phyloP scores from a whole-genome alignment of 176 grass and related monocot genomes.

The Thalia dealbata region DNA sequence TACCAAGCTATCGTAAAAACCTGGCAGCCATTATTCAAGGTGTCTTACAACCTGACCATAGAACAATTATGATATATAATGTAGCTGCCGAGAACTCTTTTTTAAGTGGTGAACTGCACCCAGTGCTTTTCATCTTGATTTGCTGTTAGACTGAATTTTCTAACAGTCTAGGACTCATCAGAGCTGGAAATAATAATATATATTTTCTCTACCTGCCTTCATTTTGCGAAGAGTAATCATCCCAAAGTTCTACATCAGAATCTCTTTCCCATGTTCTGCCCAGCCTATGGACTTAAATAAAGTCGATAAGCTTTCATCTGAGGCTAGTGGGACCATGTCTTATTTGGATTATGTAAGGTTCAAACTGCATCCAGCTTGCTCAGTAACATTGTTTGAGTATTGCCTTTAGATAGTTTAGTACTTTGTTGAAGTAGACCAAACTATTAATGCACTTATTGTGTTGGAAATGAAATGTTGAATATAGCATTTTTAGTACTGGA shows the following conservation, averaged over 20 bases:
- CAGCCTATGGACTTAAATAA: neutral
- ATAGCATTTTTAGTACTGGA: neutral
- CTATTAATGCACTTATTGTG: no score
- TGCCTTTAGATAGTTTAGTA: no score
- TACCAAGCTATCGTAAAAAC: no score
- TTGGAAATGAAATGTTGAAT: neutral
- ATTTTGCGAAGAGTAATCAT: neutral
- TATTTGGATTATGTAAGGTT: neutral
- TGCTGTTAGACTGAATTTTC: neutral
- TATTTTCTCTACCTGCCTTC: neutral
- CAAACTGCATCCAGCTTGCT: neutral
- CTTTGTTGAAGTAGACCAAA: no score
- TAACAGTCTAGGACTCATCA: neutral
- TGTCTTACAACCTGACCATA: no score
- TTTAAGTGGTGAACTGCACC: no score
- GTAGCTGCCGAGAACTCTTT: no score
- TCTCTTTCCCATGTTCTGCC: neutral
- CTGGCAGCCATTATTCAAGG: no score
- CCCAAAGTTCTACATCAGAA: neutral
- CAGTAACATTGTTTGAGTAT: neutral
- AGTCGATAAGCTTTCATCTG: neutral
- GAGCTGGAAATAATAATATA: neutral
- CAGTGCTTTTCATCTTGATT: neutral
- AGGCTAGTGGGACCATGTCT: neutral
- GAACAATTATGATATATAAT: no score